Percentiles rank a stretch among this genome's conserved stretches.
Evolutionary conservation across 139 green algal species (phyloP).

Genomic region (Tetraselmis striata): DNA sequence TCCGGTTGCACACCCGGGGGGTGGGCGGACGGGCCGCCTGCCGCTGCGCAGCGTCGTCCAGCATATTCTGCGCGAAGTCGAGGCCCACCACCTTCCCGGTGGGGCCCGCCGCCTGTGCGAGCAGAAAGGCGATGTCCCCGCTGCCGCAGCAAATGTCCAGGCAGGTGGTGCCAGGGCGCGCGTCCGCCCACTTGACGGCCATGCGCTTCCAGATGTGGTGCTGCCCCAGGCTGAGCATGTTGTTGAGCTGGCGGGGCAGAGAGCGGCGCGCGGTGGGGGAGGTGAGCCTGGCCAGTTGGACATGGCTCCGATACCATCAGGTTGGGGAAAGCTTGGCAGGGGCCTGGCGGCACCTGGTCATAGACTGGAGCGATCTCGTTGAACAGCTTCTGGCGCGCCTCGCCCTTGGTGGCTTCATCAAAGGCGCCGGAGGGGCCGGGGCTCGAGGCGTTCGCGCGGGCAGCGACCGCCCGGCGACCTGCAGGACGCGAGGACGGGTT

Average conservation of each 20-base stretch:
- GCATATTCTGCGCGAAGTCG: constrained; percentile 90
- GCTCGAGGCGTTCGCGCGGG: too few relatives aligned
- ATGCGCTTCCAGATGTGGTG: constrained; percentile 94
- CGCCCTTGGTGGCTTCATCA: too few relatives aligned
- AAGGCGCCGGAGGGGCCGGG: too few relatives aligned
- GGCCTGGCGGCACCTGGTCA: constrained; percentile 48
- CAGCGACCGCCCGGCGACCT: too few relatives aligned
- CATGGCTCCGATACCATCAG: not conserved
- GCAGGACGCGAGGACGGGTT: too few relatives aligned
- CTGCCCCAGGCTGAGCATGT: constrained; percentile 82
- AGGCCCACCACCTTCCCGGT: constrained; percentile 76
- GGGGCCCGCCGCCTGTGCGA: constrained; percentile 70
- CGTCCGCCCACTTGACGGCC: constrained; percentile 81
- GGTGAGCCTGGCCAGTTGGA: too few relatives aligned
- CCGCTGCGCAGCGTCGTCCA: constrained; percentile 51
- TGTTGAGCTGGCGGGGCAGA: constrained; percentile 71
- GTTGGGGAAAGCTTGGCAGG: not conserved
- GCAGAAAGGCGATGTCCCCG: constrained; percentile 80
- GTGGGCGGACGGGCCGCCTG: constrained; percentile 11
- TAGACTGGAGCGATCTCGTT: constrained; percentile 82
- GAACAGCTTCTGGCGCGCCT: constrained; percentile 65
- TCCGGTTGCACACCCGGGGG: not conserved
- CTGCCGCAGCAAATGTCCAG: constrained; percentile 94
- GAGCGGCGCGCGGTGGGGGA: too few relatives aligned
- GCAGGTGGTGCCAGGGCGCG: constrained; percentile 35